Evolutionary conservation across 306 rosid genomes (phyloP), one percentile per base, ranked within the genome.

Genomic region (Rubus parviflorus): DNA sequence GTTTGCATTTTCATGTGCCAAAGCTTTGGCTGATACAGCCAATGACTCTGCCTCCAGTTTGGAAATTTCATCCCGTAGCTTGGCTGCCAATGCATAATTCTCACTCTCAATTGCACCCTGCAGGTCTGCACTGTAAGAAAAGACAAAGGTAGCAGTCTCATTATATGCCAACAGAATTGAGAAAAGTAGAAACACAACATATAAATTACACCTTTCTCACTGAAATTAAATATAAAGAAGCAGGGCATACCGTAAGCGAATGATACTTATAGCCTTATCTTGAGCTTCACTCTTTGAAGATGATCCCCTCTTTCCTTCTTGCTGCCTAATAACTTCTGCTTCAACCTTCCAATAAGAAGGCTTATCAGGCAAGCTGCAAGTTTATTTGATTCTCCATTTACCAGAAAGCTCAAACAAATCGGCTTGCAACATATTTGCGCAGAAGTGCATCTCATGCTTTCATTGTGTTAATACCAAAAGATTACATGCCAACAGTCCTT

Each of bases 271-370:
- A 73, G 83, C 95, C 90, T 85, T 90, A 86, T 94, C 98, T 86
- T 92, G 97, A 73, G 92, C 97, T 87, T 94, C 94, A 46, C 91
- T 88, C 86, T 92, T 94, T 53, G 97, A 87, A 81, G 95, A 89
- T 52, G 85, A 68, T 62, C 97, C 98, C 82, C 93, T 86, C 83
- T 88, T 92, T 52, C 87, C 88, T 75, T 90, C 97, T 82, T 89
- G 93, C 79, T 88, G 95, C 79, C 64, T 88, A 75, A 87, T 85
- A 38, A 90, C 81, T 84, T 90, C 97, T 75, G 84, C 93, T 88
- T 94, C 98, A 76, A 94, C 97, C 97, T 94, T 85, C 71, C 78
- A 84, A 69, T 60, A 82, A 80, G 47, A 75, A 68, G 41, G 63
- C 73, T 76, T 47, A 78, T 69, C 40, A 78, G 81, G 72, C 61